Evolutionary conservation across 2,329 filamentous ascomycete species (phyloP).

Genomic region (Fusarium multiceps): DNA sequence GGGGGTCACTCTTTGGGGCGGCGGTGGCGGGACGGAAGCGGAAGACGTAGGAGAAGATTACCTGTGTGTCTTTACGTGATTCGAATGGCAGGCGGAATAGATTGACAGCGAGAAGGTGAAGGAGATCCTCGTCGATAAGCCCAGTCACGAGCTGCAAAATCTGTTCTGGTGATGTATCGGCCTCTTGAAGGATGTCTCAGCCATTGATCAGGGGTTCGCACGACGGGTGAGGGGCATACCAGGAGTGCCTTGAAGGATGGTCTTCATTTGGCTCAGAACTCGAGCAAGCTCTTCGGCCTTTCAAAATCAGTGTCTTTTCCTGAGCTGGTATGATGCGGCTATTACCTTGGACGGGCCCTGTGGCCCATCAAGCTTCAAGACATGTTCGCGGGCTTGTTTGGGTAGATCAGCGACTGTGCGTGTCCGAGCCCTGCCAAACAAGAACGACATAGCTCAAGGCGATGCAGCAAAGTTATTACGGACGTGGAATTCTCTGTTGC

Average conservation of each 20-base stretch:
- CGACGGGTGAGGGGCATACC: constrained; percentile 63
- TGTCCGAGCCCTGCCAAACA: constrained; percentile 65
- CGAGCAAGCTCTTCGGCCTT: constrained; percentile 90
- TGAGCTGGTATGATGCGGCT: background rate
- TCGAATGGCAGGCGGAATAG: constrained; percentile 93
- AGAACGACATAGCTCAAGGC: constrained; percentile 60
- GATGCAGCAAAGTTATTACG: background rate
- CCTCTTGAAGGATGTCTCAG: constrained; percentile 66
- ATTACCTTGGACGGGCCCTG: constrained; percentile 61
- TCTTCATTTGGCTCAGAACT: constrained; percentile 89
- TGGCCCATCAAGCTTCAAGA: constrained; percentile 63
- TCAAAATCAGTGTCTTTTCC: background rate
- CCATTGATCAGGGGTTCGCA: constrained; percentile 9
- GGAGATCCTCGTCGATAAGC: constrained; percentile 88
- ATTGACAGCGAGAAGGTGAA: constrained; percentile 83
- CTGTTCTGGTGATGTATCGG: constrained; percentile 86
- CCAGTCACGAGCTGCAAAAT: constrained; percentile 86
- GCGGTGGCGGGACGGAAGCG: constrained; percentile 82
- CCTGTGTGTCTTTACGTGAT: constrained; percentile 93
- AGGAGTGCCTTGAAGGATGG: constrained; percentile 91
- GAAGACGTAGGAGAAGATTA: constrained; percentile 95
- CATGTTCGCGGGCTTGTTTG: constrained; percentile 66
- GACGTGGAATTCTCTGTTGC: background rate
- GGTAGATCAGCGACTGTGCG: constrained; percentile 65
- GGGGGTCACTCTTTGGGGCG: constrained; percentile 77